These are phyloP conservation scores for Macrophomina phaseolina DNA, from an alignment of 2,329 filamentous ascomycete genomes.

Conservation along the genomic window DNA sequence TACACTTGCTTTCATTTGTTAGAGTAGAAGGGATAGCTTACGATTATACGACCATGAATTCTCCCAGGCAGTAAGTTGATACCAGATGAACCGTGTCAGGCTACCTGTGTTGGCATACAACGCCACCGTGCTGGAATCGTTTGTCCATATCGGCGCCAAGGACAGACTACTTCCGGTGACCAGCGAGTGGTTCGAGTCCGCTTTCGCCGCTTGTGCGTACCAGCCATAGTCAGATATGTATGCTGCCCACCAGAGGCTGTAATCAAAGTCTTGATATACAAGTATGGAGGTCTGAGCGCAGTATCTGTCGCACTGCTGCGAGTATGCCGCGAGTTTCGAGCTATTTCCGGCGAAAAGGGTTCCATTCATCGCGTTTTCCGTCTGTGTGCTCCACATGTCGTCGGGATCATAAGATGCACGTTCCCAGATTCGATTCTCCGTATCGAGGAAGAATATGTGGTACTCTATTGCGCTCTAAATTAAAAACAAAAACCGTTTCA, in stretches of 20 bases:
- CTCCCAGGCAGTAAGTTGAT: conserved; percentile 8
- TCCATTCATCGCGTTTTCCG: not conserved
- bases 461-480: not conserved
- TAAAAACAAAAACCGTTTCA: not conserved
- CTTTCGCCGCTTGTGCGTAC: conserved; percentile 3
- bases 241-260: not conserved
- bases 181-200: not conserved
- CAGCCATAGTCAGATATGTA: conserved; percentile 3
- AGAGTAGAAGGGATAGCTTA: not conserved
- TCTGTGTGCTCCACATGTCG: conserved; percentile 3
- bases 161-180: not conserved
- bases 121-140: not conserved
- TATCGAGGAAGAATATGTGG: conserved; percentile 7
- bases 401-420: not conserved
- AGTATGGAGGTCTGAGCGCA: not conserved
- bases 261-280: not conserved
- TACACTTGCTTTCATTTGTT: not conserved
- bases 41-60: conserved; percentile 3
- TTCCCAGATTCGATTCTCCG: conserved; percentile 1
- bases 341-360: conserved; percentile 2
- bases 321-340: not conserved
- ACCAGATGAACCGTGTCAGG: conserved; percentile 1
- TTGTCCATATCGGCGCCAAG: conserved; percentile 6
- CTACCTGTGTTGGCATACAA: conserved; percentile 4
- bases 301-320: conserved; percentile 2